Evolutionary conservation across 1,284 basidiomycete genomes (phyloP).

Genomic region (Ganoderma meredithae): DNA sequence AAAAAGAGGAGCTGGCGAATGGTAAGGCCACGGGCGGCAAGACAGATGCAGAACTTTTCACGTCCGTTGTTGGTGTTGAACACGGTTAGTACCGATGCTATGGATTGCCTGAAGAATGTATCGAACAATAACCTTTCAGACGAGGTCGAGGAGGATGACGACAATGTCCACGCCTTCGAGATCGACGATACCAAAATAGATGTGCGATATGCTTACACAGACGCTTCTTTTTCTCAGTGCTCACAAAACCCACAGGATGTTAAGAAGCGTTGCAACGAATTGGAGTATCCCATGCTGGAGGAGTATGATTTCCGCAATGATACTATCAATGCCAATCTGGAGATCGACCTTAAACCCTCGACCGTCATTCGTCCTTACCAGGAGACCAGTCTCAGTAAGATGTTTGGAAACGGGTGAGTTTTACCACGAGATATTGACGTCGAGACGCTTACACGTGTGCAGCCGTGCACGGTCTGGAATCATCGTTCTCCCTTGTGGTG

Average conservation of each 20-base stretch:
- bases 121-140: constrained; percentile 55
- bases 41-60: constrained; percentile 82
- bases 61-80: constrained; percentile 92
- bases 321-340: constrained; percentile 91
- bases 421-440: background rate
- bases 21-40: constrained; percentile 44
- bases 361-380: constrained; percentile 97
- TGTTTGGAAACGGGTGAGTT: constrained; percentile 95
- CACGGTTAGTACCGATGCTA: constrained; percentile 62
- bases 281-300: constrained; percentile 96
- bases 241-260: constrained; percentile 66
- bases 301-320: constrained; percentile 99
- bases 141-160: constrained; percentile 96
- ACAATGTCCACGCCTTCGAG: constrained; percentile 95
- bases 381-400: constrained; percentile 96
- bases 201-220: constrained; percentile 49
- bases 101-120: background rate
- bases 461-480: constrained; percentile 97
- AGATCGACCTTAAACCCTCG: constrained; percentile 96
- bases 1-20: constrained; percentile 59
- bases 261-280: constrained; percentile 92
- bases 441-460: constrained; percentile 13
- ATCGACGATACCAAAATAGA: constrained; percentile 93
- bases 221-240: background rate
- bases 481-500: constrained; percentile 98